Percentiles rank a stretch among this genome's conserved stretches.
Evolutionary conservation across 495 filamentous ascomycete genomes (phyloP).

Genomic region (Glonium stellatum): DNA sequence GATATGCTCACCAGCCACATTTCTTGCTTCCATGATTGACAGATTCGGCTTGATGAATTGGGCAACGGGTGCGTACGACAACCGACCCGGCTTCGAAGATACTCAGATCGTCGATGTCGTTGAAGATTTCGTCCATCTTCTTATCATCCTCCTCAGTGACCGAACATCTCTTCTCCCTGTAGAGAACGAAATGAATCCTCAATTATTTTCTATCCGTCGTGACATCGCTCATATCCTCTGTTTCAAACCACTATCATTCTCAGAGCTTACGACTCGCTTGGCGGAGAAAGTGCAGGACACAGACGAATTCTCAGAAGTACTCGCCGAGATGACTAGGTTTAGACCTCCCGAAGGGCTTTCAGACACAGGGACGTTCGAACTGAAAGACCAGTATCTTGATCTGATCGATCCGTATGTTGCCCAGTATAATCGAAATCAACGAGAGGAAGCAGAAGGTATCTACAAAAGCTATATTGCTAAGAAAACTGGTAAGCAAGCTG

Average conservation of each 20-base stretch:
- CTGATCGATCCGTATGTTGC: conserved; percentile 90
- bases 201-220: conserved; percentile 65
- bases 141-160: conserved; percentile 87
- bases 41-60: conserved; percentile 85
- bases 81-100: conserved; percentile 62
- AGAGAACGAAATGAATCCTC: conserved; percentile 58
- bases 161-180: conserved; percentile 68
- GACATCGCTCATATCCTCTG: conserved; percentile 92
- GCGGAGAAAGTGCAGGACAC: conserved; percentile 79
- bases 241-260: conserved; percentile 92
- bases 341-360: conserved; percentile 83
- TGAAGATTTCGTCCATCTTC: conserved; percentile 90
- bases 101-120: conserved; percentile 81
- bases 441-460: conserved; percentile 86
- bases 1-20: conserved; percentile 71
- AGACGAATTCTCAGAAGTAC: conserved; percentile 67
- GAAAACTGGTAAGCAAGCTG: conserved; percentile 68
- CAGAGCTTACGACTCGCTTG: conserved; percentile 72
- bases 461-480: conserved; percentile 82
- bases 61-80: conserved; percentile 74
- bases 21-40: conserved; percentile 85
- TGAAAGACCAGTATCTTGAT: conserved; percentile 76
- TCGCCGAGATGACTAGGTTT: conserved; percentile 86
- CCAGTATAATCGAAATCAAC: conserved; percentile 93
- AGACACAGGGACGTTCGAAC: conserved; percentile 87